Base-by-base conservation (phyloP, 306 rosid genomes). In the Cicer bijugum region DNA sequence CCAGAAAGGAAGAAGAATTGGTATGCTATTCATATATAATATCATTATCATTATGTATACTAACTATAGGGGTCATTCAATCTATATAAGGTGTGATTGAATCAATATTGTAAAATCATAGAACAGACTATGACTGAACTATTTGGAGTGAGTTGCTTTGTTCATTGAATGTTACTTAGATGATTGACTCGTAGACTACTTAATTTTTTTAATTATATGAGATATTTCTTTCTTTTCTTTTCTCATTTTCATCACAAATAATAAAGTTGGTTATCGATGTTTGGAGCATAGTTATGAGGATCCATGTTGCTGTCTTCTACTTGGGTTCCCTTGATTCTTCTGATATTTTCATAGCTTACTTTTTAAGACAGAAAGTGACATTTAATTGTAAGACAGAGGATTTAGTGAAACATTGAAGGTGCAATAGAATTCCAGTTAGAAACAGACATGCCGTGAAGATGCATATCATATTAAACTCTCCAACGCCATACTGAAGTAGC, bases 51-150 rank as follows among this genome's bases (percentile, higher is more conserved):
- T 40, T 84, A 76, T 83, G 72, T 76, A 84, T 77, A 83, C 88
- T 82, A 78, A 85, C 88, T 82, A 69, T 9, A 75, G 79, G 84
- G 74, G 81, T 84, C 75, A 75, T 76, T 84, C 83, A 83, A 82
- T 80, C 90, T 67, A 78, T 81, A 82, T 81, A 82, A 61, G 85
- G 73, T 77, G 73, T 77, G 83, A 71, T 84, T 82, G 86, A 85
- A 75, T 81, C 83, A 60, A 50, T 81, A 33, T 71, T 86, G 89
- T 85, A 83, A 81, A 86, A 86, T 83, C 87, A 83, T 83, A 79
- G 85, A 80, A 84, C 69, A 50, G 80, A 75, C 77, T 60, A 38
- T 75, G 67, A 59, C 75, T 72, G 66, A 81, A 58, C 70, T 78
- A 45, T 69, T 69, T 63, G 69, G 80, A 60, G 80, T 77, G 76